Evolutionary conservation across 192 early-diverging fungal genomes (phyloP).

Genomic region (Backusella circina): DNA sequence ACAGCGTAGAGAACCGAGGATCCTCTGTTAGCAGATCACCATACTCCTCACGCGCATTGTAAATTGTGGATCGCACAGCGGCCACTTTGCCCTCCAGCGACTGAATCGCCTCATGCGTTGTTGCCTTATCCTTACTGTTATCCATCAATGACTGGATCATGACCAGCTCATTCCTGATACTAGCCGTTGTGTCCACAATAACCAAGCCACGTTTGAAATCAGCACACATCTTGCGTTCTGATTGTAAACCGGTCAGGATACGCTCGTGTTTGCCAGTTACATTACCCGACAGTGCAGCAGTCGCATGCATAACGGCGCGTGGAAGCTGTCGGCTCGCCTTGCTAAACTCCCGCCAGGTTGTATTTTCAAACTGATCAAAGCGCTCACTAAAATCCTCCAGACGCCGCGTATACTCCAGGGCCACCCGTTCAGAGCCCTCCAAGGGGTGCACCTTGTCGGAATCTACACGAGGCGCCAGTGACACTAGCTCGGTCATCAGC

Average conservation of each 20-base stretch:
- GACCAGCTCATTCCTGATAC: conserved; percentile 4
- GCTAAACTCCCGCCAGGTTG: conserved; percentile 13
- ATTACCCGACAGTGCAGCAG: not conserved
- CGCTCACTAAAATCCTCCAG: not conserved
- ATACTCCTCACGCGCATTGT: conserved; percentile 16
- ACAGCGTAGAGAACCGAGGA: not conserved
- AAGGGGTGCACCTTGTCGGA: conserved; percentile 11
- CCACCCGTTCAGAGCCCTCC: not conserved
- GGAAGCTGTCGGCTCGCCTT: not conserved
- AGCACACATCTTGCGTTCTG: not conserved
- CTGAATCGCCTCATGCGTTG: conserved; percentile 27
- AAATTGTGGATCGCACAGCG: conserved; percentile 12
- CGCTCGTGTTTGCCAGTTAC: not conserved
- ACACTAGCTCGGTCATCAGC: not conserved
- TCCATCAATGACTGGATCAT: conserved; percentile 27
- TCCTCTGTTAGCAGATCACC: conserved; percentile 10
- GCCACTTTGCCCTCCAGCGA: conserved; percentile 26
- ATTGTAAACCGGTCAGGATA: not conserved
- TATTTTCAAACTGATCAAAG: conserved; percentile 7
- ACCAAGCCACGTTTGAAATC: not conserved
- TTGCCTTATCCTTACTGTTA: conserved; percentile 21
- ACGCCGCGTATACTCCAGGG: not conserved
- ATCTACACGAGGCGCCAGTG: not conserved
- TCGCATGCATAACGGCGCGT: conserved; percentile 4
- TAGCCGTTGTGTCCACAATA: not conserved